Evolutionary conservation across 1,284 basidiomycete species (phyloP).

Genomic region (Moesziomyces sp.): DNA sequence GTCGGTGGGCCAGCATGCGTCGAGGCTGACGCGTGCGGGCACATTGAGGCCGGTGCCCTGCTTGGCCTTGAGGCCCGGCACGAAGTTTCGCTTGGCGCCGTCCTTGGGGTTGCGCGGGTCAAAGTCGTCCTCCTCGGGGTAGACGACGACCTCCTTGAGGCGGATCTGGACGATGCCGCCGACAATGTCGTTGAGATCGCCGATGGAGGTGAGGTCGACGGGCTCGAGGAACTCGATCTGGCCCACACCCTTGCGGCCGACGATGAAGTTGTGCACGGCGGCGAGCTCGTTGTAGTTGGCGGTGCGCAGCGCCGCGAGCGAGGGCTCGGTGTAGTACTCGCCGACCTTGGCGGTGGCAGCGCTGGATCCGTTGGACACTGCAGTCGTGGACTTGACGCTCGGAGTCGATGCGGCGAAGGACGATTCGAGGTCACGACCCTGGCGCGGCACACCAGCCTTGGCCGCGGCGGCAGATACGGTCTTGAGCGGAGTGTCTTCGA

Average conservation of each 20-base stretch:
- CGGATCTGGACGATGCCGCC: constrained; percentile 91
- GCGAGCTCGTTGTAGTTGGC: constrained; percentile 73
- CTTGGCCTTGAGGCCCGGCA: constrained; percentile 72
- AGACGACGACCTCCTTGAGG: constrained; percentile 90
- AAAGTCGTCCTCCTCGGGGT: constrained; percentile 77
- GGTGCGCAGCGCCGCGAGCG: constrained; percentile 53
- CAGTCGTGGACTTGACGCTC: constrained; percentile 8
- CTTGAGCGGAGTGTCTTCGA: constrained; percentile 49
- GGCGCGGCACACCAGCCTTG: constrained; percentile 38
- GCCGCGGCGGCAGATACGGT: constrained; percentile 42
- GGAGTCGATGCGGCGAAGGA: constrained; percentile 33
- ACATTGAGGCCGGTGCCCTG: constrained; percentile 90
- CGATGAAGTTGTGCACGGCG: constrained; percentile 77
- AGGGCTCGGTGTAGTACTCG: constrained; percentile 62
- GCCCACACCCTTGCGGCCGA: constrained; percentile 90
- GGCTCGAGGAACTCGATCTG: constrained; percentile 85
- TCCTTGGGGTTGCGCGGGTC: constrained; percentile 61
- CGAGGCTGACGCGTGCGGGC: constrained; percentile 80
- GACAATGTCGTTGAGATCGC: constrained; percentile 81
- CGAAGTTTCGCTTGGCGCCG: constrained; percentile 59
- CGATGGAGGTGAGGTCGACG: constrained; percentile 88
- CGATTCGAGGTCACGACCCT: constrained; percentile 46
- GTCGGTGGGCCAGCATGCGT: constrained; percentile 88
- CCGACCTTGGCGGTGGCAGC: constrained; percentile 40
- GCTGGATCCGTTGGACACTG: constrained; percentile 20